Evolutionary conservation across 2,329 filamentous ascomycete species (phyloP).

Genomic region (Stachybotrys elegans): DNA sequence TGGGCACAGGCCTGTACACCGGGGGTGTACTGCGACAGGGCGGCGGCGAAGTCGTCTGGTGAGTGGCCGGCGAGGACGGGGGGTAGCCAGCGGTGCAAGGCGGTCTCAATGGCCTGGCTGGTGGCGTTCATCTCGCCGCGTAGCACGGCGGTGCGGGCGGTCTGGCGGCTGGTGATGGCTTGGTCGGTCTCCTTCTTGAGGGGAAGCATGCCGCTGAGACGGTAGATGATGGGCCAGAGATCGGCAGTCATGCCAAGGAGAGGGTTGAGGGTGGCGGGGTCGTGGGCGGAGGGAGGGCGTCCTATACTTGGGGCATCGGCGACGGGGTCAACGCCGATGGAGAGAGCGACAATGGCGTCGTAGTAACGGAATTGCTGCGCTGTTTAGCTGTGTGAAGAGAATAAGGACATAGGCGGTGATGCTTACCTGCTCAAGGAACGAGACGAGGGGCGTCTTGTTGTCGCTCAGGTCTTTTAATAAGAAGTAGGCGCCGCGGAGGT

Average conservation of each 20-base stretch:
- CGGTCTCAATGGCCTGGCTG: conserved; percentile 2
- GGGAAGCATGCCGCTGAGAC: background rate
- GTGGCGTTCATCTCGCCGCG: conserved; percentile 1
- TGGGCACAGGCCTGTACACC: background rate
- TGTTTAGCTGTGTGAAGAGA: background rate
- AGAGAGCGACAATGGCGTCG: conserved; percentile 1
- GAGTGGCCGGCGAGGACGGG: background rate
- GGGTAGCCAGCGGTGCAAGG: background rate
- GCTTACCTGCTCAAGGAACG: background rate
- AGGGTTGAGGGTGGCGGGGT: background rate
- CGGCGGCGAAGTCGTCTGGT: background rate
- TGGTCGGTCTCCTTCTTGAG: background rate
- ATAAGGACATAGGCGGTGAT: background rate
- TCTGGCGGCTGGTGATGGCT: conserved; percentile 1
- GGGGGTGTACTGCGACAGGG: background rate
- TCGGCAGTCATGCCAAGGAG: background rate
- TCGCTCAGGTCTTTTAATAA: background rate
- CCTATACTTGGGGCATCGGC: background rate
- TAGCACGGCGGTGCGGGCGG: background rate
- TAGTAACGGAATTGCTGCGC: conserved; percentile 2
- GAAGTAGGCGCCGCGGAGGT: conserved; percentile 1
- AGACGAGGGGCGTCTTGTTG: background rate
- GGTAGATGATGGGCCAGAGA: conserved; percentile 1
- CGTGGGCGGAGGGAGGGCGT: background rate
- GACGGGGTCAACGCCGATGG: background rate